These are phyloP conservation scores for Pyrenochaeta sp. DNA, from an alignment of 2,329 filamentous ascomycete species.

Conservation along the genomic window DNA sequence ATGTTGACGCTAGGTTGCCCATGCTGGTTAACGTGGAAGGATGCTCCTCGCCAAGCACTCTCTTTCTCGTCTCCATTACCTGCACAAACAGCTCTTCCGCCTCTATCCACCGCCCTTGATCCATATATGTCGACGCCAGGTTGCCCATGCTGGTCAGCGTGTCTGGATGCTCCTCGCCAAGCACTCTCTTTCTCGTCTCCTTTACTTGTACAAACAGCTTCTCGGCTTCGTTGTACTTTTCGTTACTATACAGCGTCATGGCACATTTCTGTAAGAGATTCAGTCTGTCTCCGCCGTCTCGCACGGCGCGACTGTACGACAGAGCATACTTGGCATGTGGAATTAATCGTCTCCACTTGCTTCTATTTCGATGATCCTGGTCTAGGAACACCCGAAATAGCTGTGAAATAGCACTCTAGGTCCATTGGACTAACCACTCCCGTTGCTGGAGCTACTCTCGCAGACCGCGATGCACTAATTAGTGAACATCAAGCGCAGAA, in stretches of 20 bases:
- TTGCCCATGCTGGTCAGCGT: conserved; percentile 14
- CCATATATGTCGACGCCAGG: conserved; percentile 7
- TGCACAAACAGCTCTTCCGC: too few relatives aligned
- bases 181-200: conserved; percentile 16
- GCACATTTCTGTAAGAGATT: conserved; percentile 17
- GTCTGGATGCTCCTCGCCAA: conserved; percentile 9
- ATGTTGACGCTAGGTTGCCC: background rate
- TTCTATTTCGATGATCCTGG: conserved; percentile 19
- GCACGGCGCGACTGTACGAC: conserved; percentile 6
- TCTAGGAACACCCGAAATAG: conserved; percentile 25
- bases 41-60: conserved; percentile 2
- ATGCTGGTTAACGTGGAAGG: conserved; percentile 1
- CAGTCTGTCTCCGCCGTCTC: conserved; percentile 11
- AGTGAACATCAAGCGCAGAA: conserved; percentile 17
- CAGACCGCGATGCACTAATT: conserved; percentile 17
- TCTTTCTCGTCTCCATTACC: conserved; percentile 3
- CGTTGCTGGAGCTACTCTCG: conserved; percentile 11
- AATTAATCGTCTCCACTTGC: conserved; percentile 28
- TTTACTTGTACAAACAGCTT: conserved; percentile 19
- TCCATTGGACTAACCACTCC: conserved; percentile 10
- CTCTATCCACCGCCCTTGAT: too few relatives aligned
- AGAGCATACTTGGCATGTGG: conserved; percentile 22
- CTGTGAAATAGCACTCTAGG: conserved; percentile 8
- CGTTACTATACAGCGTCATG: conserved; percentile 15
- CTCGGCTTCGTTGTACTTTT: conserved; percentile 19